These are phyloP conservation scores for Ajuga chamaepitys DNA, from an alignment of 257 asterid genomes.

Conservation along the genomic window DNA sequence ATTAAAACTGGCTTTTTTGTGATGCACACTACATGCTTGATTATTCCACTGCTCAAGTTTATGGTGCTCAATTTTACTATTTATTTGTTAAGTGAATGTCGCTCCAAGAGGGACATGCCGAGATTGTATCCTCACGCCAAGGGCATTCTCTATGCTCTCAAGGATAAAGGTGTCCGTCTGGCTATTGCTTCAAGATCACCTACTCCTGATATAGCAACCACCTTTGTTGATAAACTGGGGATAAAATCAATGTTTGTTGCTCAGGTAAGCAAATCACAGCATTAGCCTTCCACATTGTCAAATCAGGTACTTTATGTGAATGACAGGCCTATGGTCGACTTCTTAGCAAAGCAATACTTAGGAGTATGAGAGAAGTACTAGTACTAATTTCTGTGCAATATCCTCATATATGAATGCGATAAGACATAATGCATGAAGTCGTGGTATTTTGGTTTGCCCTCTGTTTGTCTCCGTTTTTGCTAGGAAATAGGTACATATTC, in stretches of 20 bases:
- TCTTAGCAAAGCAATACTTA: too few relatives aligned
- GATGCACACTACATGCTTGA: background rate
- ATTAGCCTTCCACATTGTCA: background rate
- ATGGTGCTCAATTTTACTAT: background rate
- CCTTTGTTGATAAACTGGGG: slow-evolving; percentile 68
- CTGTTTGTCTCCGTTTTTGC: background rate
- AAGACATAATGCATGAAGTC: background rate
- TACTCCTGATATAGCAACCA: slow-evolving; percentile 71
- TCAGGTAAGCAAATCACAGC: slow-evolving; percentile 38
- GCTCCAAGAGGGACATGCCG: slow-evolving; percentile 49
- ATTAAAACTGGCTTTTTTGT: background rate
- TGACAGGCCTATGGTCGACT: background rate
- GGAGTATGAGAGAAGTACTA: too few relatives aligned
- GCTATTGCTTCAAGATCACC: slow-evolving; percentile 71
- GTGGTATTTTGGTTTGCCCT: background rate
- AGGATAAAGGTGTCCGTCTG: slow-evolving; percentile 46
- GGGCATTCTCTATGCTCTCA: slow-evolving; percentile 48
- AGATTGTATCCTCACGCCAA: slow-evolving; percentile 49
- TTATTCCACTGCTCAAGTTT: background rate
- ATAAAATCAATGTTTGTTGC: slow-evolving; percentile 75
- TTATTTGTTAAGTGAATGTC: slow-evolving; percentile 55
- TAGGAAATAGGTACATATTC: background rate
- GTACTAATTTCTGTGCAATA: background rate
- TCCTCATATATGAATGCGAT: background rate
- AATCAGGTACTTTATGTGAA: background rate